Base-by-base conservation (phyloP, 768 basidiomycete genomes). In the Trametes elegans region DNA sequence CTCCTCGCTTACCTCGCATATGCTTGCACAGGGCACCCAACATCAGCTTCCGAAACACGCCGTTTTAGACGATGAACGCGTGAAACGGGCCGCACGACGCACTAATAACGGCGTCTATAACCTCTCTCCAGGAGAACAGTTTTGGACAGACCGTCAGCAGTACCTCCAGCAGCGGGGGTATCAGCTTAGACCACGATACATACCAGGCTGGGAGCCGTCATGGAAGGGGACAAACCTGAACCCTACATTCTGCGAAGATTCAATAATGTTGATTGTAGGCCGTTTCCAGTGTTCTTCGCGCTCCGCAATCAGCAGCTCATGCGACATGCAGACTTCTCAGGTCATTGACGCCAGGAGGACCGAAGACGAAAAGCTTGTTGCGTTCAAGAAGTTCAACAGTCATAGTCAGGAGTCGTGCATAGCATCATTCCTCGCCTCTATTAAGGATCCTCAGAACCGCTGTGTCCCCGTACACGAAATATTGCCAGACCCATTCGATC, bases 401-500 rank as follows among this genome's bases (percentile, higher is more conserved):
- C n/a, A 23, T 5, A 24, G 31, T 14, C 45, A 32, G 18, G 45
- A 46, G 45, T n/a, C 34, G 18, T 24, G 52, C 43, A 57, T 61
- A 14, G 44, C 64, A 0, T 26, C 39, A 10, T 62, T 55, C n/a
- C 47, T 69, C 1, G 45, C 57, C 1, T 35, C 59, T 7, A 24
- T 57, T 2, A 23, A 38, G 8, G 45, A 55, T 7, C 41, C 60
- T 0, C 11, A 3, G 9, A 69, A 69, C 24, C 68, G 68, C 53
- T 67, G 57, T 21, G 65, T 65, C 2, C 62, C 59, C 0, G 29
- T 69, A 3, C 21, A 63, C 11, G 62, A 68, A 7, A 40, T 60
- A 3, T 35, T 68, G 3, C 26, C 46, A 1, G 64, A 66, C 35
- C 60, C 62, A 7, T 47, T 53, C 4, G 53, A 62, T 4, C 11